Conservation (phyloP, 1,284 basidiomycete species). For the Cryptococcus amylolentus region DNA sequence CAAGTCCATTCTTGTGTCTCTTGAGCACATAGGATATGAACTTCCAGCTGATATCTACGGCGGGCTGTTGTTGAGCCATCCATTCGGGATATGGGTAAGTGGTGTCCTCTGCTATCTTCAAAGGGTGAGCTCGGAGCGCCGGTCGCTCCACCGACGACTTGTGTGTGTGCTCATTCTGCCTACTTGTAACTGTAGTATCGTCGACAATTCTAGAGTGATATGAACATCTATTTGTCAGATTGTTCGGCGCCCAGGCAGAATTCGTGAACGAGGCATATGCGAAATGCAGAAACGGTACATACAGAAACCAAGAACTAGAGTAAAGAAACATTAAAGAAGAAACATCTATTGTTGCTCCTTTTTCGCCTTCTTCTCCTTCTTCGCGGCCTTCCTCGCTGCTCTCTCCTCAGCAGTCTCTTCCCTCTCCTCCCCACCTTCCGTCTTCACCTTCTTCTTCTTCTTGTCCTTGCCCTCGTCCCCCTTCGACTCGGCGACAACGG, state of each 20-base stretch:
- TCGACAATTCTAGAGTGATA: no score
- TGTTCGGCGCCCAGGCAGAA: not conserved
- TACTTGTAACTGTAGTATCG: no score
- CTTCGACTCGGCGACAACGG: slow-evolving; percentile 22
- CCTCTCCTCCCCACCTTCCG: slow-evolving; percentile 51
- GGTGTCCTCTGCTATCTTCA: no score
- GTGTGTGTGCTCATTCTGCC: no score
- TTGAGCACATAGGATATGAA: no score
- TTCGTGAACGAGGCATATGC: not conserved
- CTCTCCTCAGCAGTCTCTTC: slow-evolving; percentile 49
- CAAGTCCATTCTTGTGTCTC: no score
- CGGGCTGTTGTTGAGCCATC: no score
- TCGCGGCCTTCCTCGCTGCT: slow-evolving; percentile 43
- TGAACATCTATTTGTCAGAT: not conserved
- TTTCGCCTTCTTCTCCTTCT: slow-evolving; percentile 47
- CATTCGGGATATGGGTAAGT: no score
- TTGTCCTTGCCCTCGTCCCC: slow-evolving; percentile 54
- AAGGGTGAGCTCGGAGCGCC: not conserved
- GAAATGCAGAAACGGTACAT: slow-evolving; percentile 17
- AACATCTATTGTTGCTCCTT: slow-evolving; percentile 15
- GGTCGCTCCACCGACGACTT: not conserved
- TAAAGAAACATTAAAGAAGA: not conserved
- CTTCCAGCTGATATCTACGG: no score
- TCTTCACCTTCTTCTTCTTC: slow-evolving; percentile 61
- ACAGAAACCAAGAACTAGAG: slow-evolving; percentile 13